Base-by-base conservation (phyloP, 805 yeast species). In the Nakazawaea ernobii region DNA sequence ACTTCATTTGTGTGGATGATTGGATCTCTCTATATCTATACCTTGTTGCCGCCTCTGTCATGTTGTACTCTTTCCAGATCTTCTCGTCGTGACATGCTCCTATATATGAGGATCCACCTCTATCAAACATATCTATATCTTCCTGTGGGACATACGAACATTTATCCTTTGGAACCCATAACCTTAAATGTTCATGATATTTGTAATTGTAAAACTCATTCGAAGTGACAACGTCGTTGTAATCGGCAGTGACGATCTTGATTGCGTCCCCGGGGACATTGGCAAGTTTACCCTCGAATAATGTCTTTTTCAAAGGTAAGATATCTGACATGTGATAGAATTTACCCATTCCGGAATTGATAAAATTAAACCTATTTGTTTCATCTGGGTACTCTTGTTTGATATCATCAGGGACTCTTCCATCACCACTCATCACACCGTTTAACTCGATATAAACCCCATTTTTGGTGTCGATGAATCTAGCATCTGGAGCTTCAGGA, bases 401-500 rank as follows among this genome's bases (percentile, higher is more conserved):
- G 15, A 57, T 43, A 32, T 55, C 56, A n/a, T 49, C 48, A 35
- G 51, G 45, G 9, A 59, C 47, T 14, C 46, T 48, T 8, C 53
- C 52, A 32, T 59, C 61, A 32, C 55, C 49, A n/a, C 49, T 29
- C 10, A 70, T 63, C 32, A 73, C 56, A 4, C 82, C 88, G 2
- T 79, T 73, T 45, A 82, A 69, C 54, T 81, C 86, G 46, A 82
- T 68, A 55, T 77, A 82, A 9, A 73, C 58, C 8, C 87, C 87
- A 1, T 82, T 73, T 47, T 75, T 74, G 13, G 73, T 68, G 57
- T 82, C 87, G 48, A 82, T 77, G 56, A 82, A 77, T 51, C 85
- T 69, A 8, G 81, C 74, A 56, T 77, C 82, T 17, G 65, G 54
- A 5, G 55, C 49, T 63, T 78, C 64, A 50, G 75, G 70, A 51